Conservation (phyloP, 75 land plant genomes). For the Adiantum capillusveneris region DNA sequence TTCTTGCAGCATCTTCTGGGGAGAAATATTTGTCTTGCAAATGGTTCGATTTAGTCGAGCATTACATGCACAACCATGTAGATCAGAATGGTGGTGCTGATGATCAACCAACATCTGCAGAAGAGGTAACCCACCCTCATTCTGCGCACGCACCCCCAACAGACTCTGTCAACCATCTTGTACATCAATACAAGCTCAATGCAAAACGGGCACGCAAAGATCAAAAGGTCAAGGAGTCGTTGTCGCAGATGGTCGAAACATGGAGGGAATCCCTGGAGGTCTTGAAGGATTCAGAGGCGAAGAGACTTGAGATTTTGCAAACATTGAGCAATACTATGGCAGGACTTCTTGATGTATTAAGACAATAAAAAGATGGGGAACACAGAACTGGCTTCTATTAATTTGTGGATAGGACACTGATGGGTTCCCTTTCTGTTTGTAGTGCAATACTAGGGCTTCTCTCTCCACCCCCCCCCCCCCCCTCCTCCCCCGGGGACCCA, state of each 20-base stretch:
- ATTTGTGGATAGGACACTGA: too few species aligned
- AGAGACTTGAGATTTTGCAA: neutral
- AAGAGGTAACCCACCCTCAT: neutral
- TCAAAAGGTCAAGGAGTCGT: neutral
- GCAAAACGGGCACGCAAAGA: conserved; percentile 1
- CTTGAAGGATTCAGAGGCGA: neutral
- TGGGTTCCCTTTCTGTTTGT: too few species aligned
- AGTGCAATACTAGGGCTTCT: too few species aligned
- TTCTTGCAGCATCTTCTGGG: neutral
- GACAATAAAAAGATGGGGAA: neutral
- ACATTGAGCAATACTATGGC: neutral
- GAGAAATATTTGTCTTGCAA: neutral
- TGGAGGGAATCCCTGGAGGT: conserved; percentile 3
- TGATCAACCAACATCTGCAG: neutral
- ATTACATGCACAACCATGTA: neutral
- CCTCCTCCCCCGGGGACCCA: too few species aligned
- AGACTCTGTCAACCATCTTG: neutral
- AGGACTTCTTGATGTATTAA: neutral
- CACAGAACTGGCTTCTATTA: too few species aligned
- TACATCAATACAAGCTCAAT: neutral
- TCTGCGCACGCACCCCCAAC: neutral
- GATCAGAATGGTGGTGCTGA: neutral
- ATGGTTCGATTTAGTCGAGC: conserved; percentile 4
- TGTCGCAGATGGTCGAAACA: conserved; percentile 6
- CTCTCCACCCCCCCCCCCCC: too few species aligned